These are phyloP conservation scores for Trichoderma semiorbis DNA, from an alignment of 2,329 filamentous ascomycete genomes.

Conservation along the genomic window DNA sequence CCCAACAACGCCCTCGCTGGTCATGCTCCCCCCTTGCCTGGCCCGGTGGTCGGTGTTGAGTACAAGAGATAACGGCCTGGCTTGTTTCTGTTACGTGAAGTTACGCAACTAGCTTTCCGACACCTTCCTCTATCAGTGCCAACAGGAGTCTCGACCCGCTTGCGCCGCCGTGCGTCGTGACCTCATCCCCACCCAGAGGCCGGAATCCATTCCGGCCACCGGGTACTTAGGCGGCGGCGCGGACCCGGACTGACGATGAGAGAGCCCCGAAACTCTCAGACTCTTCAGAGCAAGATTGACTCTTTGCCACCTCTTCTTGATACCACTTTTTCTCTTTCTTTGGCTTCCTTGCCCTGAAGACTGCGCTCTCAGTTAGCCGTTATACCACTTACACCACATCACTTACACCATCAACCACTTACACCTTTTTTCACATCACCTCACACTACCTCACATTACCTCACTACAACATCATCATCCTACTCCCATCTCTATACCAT, in stretches of 20 bases:
- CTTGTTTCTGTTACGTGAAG: conserved; percentile 28
- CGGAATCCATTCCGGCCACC: conserved; percentile 49
- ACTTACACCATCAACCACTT: conserved; percentile 9
- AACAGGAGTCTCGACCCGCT: conserved; percentile 18
- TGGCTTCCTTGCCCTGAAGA: not conserved
- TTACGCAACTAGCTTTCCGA: conserved; percentile 17
- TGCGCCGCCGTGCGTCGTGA: conserved; percentile 23
- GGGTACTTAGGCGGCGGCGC: conserved; percentile 44
- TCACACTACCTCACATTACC: not conserved
- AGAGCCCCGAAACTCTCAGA: conserved; percentile 7
- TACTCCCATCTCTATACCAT: not conserved
- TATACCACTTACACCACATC: conserved; percentile 6
- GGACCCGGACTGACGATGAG: conserved; percentile 23
- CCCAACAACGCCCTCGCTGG: not conserved
- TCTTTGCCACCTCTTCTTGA: conserved; percentile 4
- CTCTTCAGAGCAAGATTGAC: not conserved
- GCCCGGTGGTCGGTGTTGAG: not conserved
- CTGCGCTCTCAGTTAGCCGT: not conserved
- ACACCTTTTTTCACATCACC: not conserved
- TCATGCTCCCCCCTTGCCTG: conserved; percentile 3
- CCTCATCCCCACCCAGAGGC: conserved; percentile 35
- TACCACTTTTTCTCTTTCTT: not conserved
- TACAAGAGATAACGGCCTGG: not conserved
- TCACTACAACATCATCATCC: not conserved
- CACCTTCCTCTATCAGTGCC: conserved; percentile 20